Percentiles rank a stretch among this genome's conserved stretches.
These are phyloP conservation scores for Rhizopogon hawkerae DNA, from an alignment of 1,284 basidiomycete species.

Conservation along the genomic window DNA sequence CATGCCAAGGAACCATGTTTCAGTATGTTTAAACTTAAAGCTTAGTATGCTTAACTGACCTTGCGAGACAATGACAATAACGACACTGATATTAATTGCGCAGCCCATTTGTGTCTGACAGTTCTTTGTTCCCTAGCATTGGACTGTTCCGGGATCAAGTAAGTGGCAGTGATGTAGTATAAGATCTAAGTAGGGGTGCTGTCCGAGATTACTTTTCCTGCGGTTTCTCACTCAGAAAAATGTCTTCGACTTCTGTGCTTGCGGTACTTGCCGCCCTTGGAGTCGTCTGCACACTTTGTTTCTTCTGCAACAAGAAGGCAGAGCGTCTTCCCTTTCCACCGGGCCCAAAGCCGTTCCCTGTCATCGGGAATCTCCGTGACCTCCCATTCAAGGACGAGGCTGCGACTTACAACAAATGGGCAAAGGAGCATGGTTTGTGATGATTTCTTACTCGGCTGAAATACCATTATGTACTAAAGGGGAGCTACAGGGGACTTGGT, in stretches of 20 bases:
- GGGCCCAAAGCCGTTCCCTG: conserved; percentile 24
- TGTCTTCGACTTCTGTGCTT: conserved; percentile 16
- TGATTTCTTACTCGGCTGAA: background rate
- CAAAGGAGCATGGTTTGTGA: conserved; percentile 24
- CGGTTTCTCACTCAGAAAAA: conserved; percentile 1
- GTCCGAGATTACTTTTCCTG: background rate
- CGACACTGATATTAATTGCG: background rate
- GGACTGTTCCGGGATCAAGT: background rate
- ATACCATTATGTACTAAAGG: background rate
- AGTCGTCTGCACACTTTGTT: conserved; percentile 15
- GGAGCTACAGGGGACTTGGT: conserved; percentile 21
- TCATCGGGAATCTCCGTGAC: conserved; percentile 26
- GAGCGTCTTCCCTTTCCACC: conserved; percentile 20
- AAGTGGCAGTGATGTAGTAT: background rate
- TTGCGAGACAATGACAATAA: background rate
- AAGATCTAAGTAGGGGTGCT: background rate
- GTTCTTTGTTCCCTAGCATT: background rate
- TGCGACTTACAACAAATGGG: conserved; percentile 26
- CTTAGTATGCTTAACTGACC: background rate
- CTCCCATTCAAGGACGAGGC: conserved; percentile 25
- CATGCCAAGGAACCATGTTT: background rate
- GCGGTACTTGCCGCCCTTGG: conserved; percentile 19
- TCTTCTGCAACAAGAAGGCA: conserved; percentile 12
- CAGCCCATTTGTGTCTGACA: background rate
- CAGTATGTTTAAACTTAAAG: background rate